Evolutionary conservation across 1,284 basidiomycete species (phyloP).

Genomic region (Neotropicomus parvogracilis): DNA sequence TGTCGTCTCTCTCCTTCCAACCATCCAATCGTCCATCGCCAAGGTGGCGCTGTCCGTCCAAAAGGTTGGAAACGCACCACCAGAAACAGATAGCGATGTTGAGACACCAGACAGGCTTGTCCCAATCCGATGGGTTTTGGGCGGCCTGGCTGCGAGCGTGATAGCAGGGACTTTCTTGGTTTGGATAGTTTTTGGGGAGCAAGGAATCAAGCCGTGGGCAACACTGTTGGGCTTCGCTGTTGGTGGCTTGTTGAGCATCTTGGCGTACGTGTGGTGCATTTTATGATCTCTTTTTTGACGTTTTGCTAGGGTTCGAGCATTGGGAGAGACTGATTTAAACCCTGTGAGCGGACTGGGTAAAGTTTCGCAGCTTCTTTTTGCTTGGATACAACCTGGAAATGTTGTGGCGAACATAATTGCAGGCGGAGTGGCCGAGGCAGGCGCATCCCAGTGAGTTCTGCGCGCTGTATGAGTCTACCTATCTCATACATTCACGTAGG

Average conservation of each 20-base stretch:
- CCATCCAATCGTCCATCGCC: conserved; percentile 50
- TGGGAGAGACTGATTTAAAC: conserved; percentile 92
- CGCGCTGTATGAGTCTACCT: neutral
- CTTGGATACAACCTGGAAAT: conserved; percentile 91
- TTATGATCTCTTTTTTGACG: conserved; percentile 13
- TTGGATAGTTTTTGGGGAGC: conserved; percentile 82
- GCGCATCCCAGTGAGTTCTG: conserved; percentile 79
- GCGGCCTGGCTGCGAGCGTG: conserved; percentile 65
- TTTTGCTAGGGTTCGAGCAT: conserved; percentile 68
- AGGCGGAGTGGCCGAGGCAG: conserved; percentile 93
- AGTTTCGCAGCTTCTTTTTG: conserved; percentile 91
- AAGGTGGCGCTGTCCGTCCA: conserved; percentile 37
- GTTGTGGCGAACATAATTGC: conserved; percentile 96
- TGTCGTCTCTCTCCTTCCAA: conserved; percentile 78
- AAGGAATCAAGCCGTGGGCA: conserved; percentile 94
- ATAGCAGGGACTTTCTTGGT: conserved; percentile 75
- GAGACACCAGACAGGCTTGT: conserved; percentile 83
- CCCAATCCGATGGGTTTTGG: conserved; percentile 73
- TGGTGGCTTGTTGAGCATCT: conserved; percentile 80
- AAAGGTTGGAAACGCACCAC: conserved; percentile 16
- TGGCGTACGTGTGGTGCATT: conserved; percentile 58
- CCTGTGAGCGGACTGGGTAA: conserved; percentile 94
- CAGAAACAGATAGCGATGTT: conserved; percentile 60
- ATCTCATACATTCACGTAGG: conserved; percentile 38
- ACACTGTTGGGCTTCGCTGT: conserved; percentile 81